Base-by-base conservation (phyloP, 768 basidiomycete genomes). In the Bullera alba region DNA sequence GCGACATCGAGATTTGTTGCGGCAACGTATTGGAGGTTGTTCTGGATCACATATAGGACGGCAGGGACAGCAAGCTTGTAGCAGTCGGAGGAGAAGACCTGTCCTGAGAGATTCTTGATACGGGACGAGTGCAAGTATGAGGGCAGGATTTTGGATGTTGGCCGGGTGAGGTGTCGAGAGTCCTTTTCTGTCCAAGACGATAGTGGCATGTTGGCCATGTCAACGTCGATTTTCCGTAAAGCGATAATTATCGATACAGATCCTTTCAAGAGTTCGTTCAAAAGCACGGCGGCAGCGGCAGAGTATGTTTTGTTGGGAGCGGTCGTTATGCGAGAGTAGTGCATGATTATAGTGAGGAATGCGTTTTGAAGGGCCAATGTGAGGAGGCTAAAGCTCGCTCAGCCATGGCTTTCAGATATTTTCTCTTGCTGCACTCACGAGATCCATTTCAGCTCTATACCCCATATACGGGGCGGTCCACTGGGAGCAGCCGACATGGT, bases 61-160 rank as follows among this genome's bases (percentile, higher is more conserved):
- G 93, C 92, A 21, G 93, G 93, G 66, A 97, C 90, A 38, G 91
- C 89, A 26, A 97, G 75, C 72, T 96, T 96, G 90, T 91, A 95
- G 72, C 93, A 95, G 74, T 97, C 93, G 12, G 79, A 75, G 56
- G 88, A 86, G 73, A 91, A 86, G 21, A 95, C 78, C 51, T 86
- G 85, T 53, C 78, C 78, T 43, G 75, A 76, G 17, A 90, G 70
- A 52, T 77, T 79, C 34, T 78, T 78, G 54, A 83, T 66, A 38
- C 85, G 80, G 16, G 63, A 48, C 0, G 57, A 37, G 37, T 67
- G 64, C 34, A 67, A 42, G 37, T 61, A 41, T 19, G 60, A 49
- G 3, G 59, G 45, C 14, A 53, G 37, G 21, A 32, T 46, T 17
- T 53, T 45, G 12, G 56, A 42, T 22, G 48, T 29, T 7, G 49